Evolutionary conservation across 768 basidiomycete genomes (phyloP).

Genomic region (Chlorophyllum brunneum): DNA sequence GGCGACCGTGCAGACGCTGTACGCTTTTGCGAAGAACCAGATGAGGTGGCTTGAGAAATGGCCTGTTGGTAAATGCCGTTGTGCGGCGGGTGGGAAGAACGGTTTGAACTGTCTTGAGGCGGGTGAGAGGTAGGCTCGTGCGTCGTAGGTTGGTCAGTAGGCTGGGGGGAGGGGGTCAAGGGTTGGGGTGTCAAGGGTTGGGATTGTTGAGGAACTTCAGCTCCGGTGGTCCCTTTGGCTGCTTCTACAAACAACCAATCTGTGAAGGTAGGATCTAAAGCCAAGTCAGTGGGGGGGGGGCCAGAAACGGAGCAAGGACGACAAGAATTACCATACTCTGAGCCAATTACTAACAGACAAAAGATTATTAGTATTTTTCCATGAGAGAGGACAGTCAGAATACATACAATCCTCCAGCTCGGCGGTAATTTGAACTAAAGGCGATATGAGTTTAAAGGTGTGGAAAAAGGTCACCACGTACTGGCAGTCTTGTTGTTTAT

Average conservation of each 20-base stretch:
- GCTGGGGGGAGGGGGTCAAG: slow-evolving; percentile 17
- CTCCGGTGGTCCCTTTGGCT: slow-evolving; percentile 59
- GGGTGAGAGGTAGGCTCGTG: slow-evolving; percentile 26
- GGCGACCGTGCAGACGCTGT: slow-evolving; percentile 65
- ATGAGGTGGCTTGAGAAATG: slow-evolving; percentile 53
- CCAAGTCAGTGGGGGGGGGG: slow-evolving; percentile 11
- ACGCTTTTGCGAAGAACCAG: slow-evolving; percentile 56
- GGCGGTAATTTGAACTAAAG: slow-evolving; percentile 75
- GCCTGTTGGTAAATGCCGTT: slow-evolving; percentile 71
- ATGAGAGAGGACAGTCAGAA: slow-evolving; percentile 1
- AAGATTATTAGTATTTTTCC: slow-evolving; percentile 12
- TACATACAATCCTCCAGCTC: slow-evolving; percentile 79
- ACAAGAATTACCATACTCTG: slow-evolving; percentile 60
- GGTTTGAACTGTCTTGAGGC: slow-evolving; percentile 38
- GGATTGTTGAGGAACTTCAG: slow-evolving; percentile 37
- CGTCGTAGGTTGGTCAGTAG: not conserved
- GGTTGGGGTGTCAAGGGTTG: slow-evolving; percentile 34
- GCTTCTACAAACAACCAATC: slow-evolving; percentile 87
- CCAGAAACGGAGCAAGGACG: not conserved
- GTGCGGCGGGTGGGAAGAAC: slow-evolving; percentile 46
- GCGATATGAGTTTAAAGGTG: slow-evolving; percentile 15
- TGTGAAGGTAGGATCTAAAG: slow-evolving; percentile 74
- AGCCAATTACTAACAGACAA: slow-evolving; percentile 14
- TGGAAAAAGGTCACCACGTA: slow-evolving; percentile 28
- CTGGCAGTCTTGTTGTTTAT: slow-evolving; percentile 87